Conservation (phyloP, 2,329 filamentous ascomycete genomes). For the Neophaeococcomyces aloes region DNA sequence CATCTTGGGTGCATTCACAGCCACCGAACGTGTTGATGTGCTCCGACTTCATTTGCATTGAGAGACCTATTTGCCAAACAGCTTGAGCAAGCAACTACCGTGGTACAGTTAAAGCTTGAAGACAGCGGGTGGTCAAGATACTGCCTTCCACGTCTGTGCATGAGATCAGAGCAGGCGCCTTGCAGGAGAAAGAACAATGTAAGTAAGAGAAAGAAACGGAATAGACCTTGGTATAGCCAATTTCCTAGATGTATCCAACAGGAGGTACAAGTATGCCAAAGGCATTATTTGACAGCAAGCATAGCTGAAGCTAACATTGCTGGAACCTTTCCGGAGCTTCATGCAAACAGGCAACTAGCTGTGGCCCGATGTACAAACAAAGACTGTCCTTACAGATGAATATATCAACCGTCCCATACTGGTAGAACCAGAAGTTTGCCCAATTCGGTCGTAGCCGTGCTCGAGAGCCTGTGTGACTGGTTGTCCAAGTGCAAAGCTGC, state of each 20-base stretch:
- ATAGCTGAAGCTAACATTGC: slow-evolving; percentile 7
- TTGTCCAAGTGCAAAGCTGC: neutral
- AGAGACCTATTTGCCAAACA: neutral
- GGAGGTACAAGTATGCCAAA: slow-evolving; percentile 3
- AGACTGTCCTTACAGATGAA: slow-evolving; percentile 6
- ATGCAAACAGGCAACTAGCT: slow-evolving; percentile 21
- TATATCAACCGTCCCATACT: slow-evolving; percentile 2
- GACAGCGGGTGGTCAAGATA: neutral
- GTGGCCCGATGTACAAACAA: slow-evolving; percentile 19
- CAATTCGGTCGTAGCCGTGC: slow-evolving; percentile 1
- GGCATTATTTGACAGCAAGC: slow-evolving; percentile 9
- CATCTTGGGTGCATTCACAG: neutral
- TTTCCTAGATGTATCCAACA: neutral
- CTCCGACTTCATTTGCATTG: neutral
- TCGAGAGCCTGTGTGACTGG: slow-evolving; percentile 6
- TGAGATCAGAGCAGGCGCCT: neutral
- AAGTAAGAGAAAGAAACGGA: neutral
- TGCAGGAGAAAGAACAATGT: slow-evolving; percentile 5
- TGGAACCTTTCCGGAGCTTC: slow-evolving; percentile 1
- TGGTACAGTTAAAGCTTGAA: neutral
- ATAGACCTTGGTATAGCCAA: neutral
- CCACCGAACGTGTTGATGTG: neutral
- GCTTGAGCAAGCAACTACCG: neutral
- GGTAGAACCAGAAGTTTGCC: slow-evolving; percentile 4
- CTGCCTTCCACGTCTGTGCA: neutral